Base-by-base conservation (phyloP, 345 rosid species). In the Arabis hirsuta region DNA sequence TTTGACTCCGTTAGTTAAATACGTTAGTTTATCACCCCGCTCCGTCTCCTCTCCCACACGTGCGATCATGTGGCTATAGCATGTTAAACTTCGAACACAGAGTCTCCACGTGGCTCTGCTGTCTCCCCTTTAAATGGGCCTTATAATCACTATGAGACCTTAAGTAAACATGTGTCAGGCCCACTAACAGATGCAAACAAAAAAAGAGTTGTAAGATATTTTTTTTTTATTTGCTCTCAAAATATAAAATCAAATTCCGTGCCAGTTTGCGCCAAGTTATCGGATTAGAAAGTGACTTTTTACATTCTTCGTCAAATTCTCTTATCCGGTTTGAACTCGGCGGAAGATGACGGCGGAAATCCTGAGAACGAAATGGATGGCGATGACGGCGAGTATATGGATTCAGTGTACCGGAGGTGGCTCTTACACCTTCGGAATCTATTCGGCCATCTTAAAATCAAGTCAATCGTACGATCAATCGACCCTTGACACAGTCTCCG, bases 341-440 rank as follows among this genome's bases (percentile, higher is more conserved):
- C 36, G 73, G 50, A 67, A 31, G 16, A 74, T 69, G 79, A 11
- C 39, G 29, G 24, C 46, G 14, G 66, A 52, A 54, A 45, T 9
- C 3, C 53, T 82, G 4, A 78, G 76, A 69, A 71, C 81, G 27
- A 89, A 83, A 73, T 87, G 88, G 91, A 65, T 82, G 34, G 80
- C 87, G 7, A 81, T 90, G 8, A 81, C 81, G 16, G 96, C 88
- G 36, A 86, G 90, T 73, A 84, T 87, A 82, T 86, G 91, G 96
- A 88, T 91, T 65, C 96, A 87, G 76, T 71, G 85, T 82, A 78
- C 82, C 24, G 66, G 77, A 71, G 92, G 96, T 14, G 78, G 85
- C 4, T 83, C 85, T 16, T 91, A 87, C 80, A 87, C 96, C 51
- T 89, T 87, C 85, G 76, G 88, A 67, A 70, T 89, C 73, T 91